phyloP scores from a whole-genome alignment of 1,284 basidiomycete species.

The Boletus holoroseus region DNA sequence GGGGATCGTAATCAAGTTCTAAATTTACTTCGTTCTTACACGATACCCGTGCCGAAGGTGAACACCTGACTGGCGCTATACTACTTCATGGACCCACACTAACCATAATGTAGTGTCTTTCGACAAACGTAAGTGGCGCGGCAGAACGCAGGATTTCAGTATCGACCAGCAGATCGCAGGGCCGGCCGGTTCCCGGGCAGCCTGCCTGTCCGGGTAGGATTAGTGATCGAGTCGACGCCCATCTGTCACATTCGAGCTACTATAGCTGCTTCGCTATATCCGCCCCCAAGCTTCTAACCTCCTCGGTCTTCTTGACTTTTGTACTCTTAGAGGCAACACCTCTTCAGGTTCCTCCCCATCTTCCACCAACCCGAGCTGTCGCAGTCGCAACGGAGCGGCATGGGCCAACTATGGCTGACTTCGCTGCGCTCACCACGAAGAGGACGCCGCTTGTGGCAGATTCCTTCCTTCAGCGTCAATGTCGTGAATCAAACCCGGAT shows the following conservation, averaged over 20 bases:
- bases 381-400: constrained; percentile 39
- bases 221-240: constrained; percentile 11
- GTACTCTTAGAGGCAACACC: constrained; percentile 43
- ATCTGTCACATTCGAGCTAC: constrained; percentile 18
- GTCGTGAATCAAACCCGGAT: constrained; percentile 33
- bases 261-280: constrained; percentile 22
- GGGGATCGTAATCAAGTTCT: constrained; percentile 36
- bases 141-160: constrained; percentile 11
- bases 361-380: constrained; percentile 43
- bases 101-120: constrained; percentile 22
- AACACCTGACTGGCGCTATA: constrained; percentile 19
- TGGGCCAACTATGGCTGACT: constrained; percentile 52
- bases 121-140: constrained; percentile 30
- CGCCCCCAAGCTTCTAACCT: constrained; percentile 37
- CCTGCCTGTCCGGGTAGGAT: constrained; percentile 6
- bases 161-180: constrained; percentile 25
- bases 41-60: constrained; percentile 28
- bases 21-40: constrained; percentile 37
- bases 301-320: constrained; percentile 48
- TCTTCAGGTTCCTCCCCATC: constrained; percentile 42
- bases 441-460: constrained; percentile 46
- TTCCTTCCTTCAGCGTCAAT: constrained; percentile 25
- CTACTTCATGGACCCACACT: constrained; percentile 13
- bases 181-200: constrained; percentile 18
- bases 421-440: constrained; percentile 29